Conservation (phyloP, 73 alveolate genomes). For the Uronychia binucleata region DNA sequence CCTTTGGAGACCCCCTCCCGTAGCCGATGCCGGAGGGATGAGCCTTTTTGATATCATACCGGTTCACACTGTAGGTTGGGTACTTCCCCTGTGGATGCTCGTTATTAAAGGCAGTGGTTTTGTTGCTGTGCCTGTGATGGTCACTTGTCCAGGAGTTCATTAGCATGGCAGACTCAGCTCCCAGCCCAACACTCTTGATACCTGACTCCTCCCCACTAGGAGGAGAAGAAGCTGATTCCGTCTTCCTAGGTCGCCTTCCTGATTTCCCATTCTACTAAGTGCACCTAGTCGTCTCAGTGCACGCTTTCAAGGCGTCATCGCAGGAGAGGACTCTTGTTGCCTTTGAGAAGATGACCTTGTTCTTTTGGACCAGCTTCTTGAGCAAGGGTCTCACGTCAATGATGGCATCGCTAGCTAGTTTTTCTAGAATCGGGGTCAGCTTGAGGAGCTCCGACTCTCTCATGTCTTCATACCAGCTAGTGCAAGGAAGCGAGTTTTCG, state of each 20-base stretch:
- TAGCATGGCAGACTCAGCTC: neutral
- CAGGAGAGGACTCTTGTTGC: neutral
- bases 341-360: neutral
- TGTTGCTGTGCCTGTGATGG: too few relatives aligned
- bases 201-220: neutral
- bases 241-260: neutral
- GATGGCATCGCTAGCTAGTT: neutral
- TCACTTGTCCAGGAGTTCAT: neutral
- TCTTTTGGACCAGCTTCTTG: neutral
- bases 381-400: neutral
- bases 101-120: too few relatives aligned
- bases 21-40: too few relatives aligned
- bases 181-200: too few relatives aligned
- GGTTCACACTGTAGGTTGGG: too few relatives aligned
- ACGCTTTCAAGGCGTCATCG: neutral
- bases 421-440: conserved; percentile 13
- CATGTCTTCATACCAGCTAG: conserved; percentile 68
- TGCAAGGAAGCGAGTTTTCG: conserved; percentile 70
- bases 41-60: too few relatives aligned
- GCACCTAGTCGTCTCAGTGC: neutral
- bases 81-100: too few relatives aligned
- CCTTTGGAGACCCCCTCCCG: too few relatives aligned
- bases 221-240: neutral
- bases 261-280: neutral
- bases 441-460: conserved; percentile 39